Conservation (phyloP, 2,329 filamentous ascomycete species). For the Fusarium siculi region DNA sequence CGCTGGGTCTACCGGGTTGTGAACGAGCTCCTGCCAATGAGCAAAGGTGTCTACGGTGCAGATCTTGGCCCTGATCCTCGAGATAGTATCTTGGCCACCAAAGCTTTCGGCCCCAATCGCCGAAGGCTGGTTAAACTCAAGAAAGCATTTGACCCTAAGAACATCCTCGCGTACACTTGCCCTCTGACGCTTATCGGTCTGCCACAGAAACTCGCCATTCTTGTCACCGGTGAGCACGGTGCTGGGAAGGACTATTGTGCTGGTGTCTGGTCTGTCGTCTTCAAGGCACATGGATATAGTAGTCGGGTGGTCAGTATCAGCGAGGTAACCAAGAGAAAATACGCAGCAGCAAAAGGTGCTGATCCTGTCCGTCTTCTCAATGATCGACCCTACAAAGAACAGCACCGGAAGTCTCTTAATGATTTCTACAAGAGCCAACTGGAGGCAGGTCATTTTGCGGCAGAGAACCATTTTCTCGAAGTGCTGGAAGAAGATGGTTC, state of each 20-base stretch:
- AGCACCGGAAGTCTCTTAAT: constrained; percentile 64
- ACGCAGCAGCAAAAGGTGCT: constrained; percentile 60
- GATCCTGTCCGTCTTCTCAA: constrained; percentile 59
- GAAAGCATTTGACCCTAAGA: constrained; percentile 56
- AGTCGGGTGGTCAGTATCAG: constrained; percentile 46
- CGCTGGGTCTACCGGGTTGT: constrained; percentile 68
- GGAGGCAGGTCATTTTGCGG: constrained; percentile 55
- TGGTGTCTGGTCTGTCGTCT: constrained; percentile 58
- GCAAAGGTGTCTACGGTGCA: constrained; percentile 65
- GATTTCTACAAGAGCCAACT: constrained; percentile 61
- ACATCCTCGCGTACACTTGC: constrained; percentile 65
- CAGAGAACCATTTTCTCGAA: constrained; percentile 61
- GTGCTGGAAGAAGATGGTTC: constrained; percentile 56
- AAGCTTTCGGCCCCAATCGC: constrained; percentile 67
- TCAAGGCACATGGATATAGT: constrained; percentile 45
- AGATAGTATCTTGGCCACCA: constrained; percentile 61
- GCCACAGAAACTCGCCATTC: constrained; percentile 61
- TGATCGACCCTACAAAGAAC: constrained; percentile 70
- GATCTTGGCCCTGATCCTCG: constrained; percentile 72
- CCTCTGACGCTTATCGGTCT: constrained; percentile 56
- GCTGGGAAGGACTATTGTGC: constrained; percentile 72
- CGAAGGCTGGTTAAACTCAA: constrained; percentile 64
- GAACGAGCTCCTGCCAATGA: constrained; percentile 58
- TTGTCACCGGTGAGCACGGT: constrained; percentile 65
- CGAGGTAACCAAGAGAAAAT: constrained; percentile 65